These are phyloP conservation scores for Pyrenopolyporus hunteri DNA, from an alignment of 495 filamentous ascomycete genomes.

Conservation along the genomic window DNA sequence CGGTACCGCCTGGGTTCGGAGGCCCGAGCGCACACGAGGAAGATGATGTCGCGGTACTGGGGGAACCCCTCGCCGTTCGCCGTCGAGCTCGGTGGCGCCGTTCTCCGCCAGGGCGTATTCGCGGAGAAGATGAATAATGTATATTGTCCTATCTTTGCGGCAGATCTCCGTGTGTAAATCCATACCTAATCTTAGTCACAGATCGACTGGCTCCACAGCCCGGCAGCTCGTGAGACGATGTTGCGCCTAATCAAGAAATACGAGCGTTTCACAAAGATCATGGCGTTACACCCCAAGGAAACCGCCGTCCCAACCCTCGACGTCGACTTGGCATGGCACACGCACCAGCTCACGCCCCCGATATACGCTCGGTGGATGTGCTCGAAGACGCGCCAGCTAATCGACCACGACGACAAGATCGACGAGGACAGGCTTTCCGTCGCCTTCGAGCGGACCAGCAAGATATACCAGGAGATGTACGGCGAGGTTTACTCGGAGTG, in stretches of 20 bases:
- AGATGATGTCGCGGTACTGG: slow-evolving; percentile 84
- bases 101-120: slow-evolving; percentile 80
- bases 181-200: slow-evolving; percentile 3
- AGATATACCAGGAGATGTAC: slow-evolving; percentile 67
- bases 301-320: slow-evolving; percentile 83
- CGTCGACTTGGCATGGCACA: slow-evolving; percentile 87
- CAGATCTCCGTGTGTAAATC: slow-evolving; percentile 37
- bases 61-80: slow-evolving; percentile 73
- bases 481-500: slow-evolving; percentile 78
- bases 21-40: slow-evolving; percentile 62
- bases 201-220: slow-evolving; percentile 77
- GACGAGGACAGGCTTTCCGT: slow-evolving; percentile 64
- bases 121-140: slow-evolving; percentile 78
- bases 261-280: slow-evolving; percentile 69
- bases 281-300: slow-evolving; percentile 57
- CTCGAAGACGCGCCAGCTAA: slow-evolving; percentile 54
- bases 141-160: slow-evolving; percentile 20
- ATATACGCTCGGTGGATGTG: slow-evolving; percentile 66
- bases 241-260: slow-evolving; percentile 72
- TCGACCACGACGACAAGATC: slow-evolving; percentile 90
- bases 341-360: slow-evolving; percentile 67
- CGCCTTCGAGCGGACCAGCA: slow-evolving; percentile 77
- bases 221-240: slow-evolving; percentile 69
- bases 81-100: slow-evolving; percentile 77
- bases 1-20: slow-evolving; percentile 22